Percentiles rank a stretch among this genome's conserved stretches.
Evolutionary conservation across 306 rosid species (phyloP).

Genomic region (Vigna reflexopilosa): DNA sequence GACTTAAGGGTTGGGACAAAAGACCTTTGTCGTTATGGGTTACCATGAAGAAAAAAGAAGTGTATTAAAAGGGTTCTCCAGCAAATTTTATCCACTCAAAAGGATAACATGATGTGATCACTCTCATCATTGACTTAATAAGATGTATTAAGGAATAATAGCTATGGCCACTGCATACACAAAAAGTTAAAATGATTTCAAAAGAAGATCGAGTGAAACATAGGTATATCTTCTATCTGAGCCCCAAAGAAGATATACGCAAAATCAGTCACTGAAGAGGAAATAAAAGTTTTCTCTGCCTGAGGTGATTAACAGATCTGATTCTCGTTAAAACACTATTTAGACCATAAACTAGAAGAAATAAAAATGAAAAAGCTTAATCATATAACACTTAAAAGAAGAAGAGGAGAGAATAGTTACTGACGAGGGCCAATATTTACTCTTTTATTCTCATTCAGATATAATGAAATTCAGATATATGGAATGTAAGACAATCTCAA

Average conservation of each 20-base stretch:
- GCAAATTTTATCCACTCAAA: neutral
- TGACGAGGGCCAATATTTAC: no score
- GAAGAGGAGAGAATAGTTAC: no score
- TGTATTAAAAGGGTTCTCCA: neutral
- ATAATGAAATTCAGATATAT: no score
- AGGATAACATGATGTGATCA: constrained; percentile 14
- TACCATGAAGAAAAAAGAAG: neutral
- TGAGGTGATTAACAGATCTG: neutral
- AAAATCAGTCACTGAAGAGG: neutral
- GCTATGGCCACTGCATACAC: no score
- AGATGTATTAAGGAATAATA: neutral
- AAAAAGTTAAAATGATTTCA: neutral
- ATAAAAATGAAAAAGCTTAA: neutral
- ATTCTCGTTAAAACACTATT: neutral
- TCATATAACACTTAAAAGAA: neutral
- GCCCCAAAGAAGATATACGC: neutral
- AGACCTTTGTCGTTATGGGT: neutral
- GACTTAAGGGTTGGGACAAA: neutral
- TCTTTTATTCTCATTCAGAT: no score
- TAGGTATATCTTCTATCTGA: neutral
- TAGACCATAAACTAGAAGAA: neutral
- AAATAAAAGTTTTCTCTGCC: neutral
- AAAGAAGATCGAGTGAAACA: neutral
- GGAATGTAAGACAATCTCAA: no score
- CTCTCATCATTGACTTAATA: neutral